Evolutionary conservation across 2,329 filamentous ascomycete species (phyloP).

Genomic region (Colletotrichum limetticola): DNA sequence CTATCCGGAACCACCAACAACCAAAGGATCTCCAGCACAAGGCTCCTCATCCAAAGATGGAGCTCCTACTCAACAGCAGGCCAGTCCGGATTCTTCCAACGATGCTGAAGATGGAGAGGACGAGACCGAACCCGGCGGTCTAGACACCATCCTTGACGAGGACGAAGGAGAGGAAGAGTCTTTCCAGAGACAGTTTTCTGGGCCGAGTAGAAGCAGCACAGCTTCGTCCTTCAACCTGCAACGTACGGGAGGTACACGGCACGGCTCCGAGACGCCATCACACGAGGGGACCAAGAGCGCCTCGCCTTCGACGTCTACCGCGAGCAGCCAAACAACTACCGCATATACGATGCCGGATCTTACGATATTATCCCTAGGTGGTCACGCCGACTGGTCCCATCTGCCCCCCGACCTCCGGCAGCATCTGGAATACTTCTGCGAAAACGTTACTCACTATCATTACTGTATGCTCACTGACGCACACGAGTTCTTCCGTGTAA

Average conservation of each 20-base stretch:
- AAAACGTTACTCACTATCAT: slow-evolving; percentile 83
- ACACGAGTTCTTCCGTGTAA: slow-evolving; percentile 77
- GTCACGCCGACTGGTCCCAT: slow-evolving; percentile 61
- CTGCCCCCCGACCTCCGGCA: slow-evolving; percentile 78
- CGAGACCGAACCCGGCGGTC: slow-evolving; percentile 49
- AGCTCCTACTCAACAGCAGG: slow-evolving; percentile 48
- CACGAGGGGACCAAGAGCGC: slow-evolving; percentile 61
- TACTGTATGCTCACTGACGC: slow-evolving; percentile 81
- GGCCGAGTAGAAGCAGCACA: slow-evolving; percentile 49
- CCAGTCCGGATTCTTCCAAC: slow-evolving; percentile 65
- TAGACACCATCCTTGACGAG: slow-evolving; percentile 67
- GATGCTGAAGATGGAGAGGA: slow-evolving; percentile 60
- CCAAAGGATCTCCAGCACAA: slow-evolving; percentile 50
- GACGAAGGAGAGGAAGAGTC: slow-evolving; percentile 52
- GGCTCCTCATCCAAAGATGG: slow-evolving; percentile 52
- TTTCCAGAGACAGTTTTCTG: slow-evolving; percentile 35
- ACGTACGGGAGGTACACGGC: slow-evolving; percentile 48
- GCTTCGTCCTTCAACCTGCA: slow-evolving; percentile 50
- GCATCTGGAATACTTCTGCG: slow-evolving; percentile 81
- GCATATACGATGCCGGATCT: slow-evolving; percentile 39
- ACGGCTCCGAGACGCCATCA: slow-evolving; percentile 65
- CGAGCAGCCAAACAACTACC: slow-evolving; percentile 47
- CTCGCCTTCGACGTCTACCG: slow-evolving; percentile 63
- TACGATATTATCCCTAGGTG: slow-evolving; percentile 25
- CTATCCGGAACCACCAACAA: slow-evolving; percentile 78